Evolutionary conservation across 2,329 filamentous ascomycete species (phyloP), one percentile per base, ranked within the genome.

Genomic region (Diaporthe destruens): DNA sequence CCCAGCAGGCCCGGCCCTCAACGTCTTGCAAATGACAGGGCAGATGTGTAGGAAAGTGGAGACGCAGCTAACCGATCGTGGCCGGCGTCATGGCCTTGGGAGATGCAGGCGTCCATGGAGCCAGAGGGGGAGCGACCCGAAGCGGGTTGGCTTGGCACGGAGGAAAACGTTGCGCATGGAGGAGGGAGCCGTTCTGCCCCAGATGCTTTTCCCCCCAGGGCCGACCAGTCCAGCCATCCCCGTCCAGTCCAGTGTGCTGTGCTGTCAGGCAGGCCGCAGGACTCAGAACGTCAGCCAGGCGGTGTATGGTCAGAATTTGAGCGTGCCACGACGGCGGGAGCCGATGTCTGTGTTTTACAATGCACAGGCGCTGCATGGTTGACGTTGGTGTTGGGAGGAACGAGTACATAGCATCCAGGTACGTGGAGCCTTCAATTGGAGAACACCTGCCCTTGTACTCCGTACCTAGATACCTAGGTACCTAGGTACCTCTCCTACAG

Each of bases 41-140:
- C 39, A n/a, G 59, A 25, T 65, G 29, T 29, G 29, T 36, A 12
- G 55, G 23, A n/a, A 42, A 29, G 67, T 49, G 42, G 67, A 67
- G 55, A 73, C 67, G 69, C 72, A 71, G 55, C 29, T 51, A 65
- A 57, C 69, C 72, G 55, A 36, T 55, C 55, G 65, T 63, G 54
- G 36, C 47, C 36, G 57, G 32, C 51, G 36, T 42, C 34, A 51
- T 53, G 55, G 61, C 49, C 61, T 25, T 42, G 23, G 23, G 44
- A 6, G 51, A 71, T 71, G 65, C 68, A 73, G 25, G 53, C 20
- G 61, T 42, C 61, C 54, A 39, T 57, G 69, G 63, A 65, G 39
- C 69, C 63, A 65, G 49, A 71, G 29, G 29, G 39, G 29, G n/a
- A 66, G 56, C 12, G 69, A 56, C 61, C 72, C 68, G 72, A 73